These are phyloP conservation scores for Rubroboletus satanas DNA, from an alignment of 768 basidiomycete genomes.

Conservation along the genomic window DNA sequence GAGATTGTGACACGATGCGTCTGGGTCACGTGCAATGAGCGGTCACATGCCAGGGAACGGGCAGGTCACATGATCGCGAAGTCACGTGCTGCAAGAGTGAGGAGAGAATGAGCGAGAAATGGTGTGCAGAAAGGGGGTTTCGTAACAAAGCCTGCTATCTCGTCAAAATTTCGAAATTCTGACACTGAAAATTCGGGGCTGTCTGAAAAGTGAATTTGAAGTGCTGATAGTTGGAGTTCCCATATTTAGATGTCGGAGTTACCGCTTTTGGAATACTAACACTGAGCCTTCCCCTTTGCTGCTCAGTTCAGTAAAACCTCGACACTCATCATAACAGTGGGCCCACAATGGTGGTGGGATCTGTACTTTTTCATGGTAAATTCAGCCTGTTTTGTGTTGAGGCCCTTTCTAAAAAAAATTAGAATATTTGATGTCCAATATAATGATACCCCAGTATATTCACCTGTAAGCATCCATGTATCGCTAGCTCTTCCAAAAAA, in stretches of 20 bases:
- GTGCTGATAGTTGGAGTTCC: not conserved
- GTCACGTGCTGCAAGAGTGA: too few relatives aligned
- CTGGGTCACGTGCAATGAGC: too few relatives aligned
- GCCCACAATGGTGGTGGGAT: not conserved
- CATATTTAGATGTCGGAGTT: not conserved
- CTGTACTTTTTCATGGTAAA: not conserved
- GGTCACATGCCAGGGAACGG: too few relatives aligned
- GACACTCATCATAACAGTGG: not conserved
- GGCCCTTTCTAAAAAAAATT: not conserved
- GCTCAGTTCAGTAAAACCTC: not conserved
- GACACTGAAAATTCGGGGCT: not conserved
- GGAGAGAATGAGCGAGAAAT: too few relatives aligned
- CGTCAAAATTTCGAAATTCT: not conserved
- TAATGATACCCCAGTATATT: not conserved
- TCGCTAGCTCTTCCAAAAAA: not conserved
- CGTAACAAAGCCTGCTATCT: too few relatives aligned
- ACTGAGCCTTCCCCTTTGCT: too few relatives aligned
- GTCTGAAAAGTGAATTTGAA: not conserved
- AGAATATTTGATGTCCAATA: not conserved
- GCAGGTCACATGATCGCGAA: too few relatives aligned
- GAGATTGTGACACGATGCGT: too few relatives aligned
- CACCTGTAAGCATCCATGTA: conserved; percentile 5
- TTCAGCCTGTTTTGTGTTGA: not conserved
- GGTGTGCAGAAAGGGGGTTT: too few relatives aligned
- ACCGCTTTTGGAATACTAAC: not conserved